Evolutionary conservation across 345 rosid species (phyloP).

Genomic region (Clausena lansium): DNA sequence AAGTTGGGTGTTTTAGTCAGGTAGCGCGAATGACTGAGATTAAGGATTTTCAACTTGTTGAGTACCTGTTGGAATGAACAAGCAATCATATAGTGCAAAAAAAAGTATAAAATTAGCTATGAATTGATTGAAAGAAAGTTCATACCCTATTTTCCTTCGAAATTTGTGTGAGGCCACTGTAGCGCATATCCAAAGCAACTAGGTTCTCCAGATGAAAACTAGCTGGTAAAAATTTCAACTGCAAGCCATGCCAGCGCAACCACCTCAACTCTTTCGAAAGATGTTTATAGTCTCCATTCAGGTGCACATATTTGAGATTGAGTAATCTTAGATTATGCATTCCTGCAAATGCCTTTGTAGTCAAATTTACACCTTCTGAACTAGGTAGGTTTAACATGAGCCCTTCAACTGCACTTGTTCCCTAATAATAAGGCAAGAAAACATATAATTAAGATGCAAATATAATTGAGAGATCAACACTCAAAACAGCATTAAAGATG

Average conservation of each 20-base stretch:
- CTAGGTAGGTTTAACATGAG: background rate
- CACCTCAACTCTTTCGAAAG: background rate
- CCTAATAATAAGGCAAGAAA: background rate
- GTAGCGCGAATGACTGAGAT: background rate
- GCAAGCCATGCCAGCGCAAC: constrained; percentile 3
- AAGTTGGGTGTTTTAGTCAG: background rate
- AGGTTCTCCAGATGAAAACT: background rate
- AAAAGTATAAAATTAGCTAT: background rate
- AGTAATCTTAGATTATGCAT: constrained; percentile 1
- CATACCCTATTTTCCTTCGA: background rate
- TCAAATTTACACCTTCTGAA: background rate
- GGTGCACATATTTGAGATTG: background rate
- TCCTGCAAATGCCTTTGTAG: background rate
- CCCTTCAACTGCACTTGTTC: background rate
- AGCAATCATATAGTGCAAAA: background rate
- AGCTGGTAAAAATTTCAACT: background rate
- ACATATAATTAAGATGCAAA: background rate
- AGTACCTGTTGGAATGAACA: background rate
- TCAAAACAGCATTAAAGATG: background rate
- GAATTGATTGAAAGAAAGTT: background rate
- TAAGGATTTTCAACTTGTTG: background rate
- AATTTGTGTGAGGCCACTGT: background rate
- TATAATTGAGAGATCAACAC: background rate
- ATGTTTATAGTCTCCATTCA: background rate
- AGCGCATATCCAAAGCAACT: background rate